These are phyloP conservation scores for Pseudozyma thailandica DNA, from an alignment of 1,284 basidiomycete genomes.

Conservation along the genomic window DNA sequence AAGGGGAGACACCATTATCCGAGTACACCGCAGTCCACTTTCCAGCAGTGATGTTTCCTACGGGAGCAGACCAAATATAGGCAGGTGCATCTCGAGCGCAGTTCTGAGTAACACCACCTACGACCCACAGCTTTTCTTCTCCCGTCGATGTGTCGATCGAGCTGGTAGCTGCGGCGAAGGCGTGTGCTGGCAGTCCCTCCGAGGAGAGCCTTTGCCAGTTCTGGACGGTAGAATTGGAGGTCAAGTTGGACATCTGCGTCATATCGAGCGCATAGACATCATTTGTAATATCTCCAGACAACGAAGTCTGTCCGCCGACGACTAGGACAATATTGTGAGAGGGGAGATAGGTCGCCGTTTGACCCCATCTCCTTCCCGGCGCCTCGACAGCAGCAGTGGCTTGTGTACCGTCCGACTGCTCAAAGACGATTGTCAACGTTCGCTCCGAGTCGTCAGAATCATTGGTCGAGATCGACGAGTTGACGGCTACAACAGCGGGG, in stretches of 20 bases:
- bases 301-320: constrained; percentile 61
- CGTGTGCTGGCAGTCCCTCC: constrained; percentile 41
- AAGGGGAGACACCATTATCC: constrained; percentile 11
- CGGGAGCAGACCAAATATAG: constrained; percentile 41
- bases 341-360: constrained; percentile 35
- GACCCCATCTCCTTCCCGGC: constrained; percentile 31
- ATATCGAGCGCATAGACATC: constrained; percentile 58
- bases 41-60: constrained; percentile 23
- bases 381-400: constrained; percentile 15
- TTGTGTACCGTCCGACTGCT: constrained; percentile 15
- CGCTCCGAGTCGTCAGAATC: not conserved
- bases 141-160: constrained; percentile 15
- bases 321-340: constrained; percentile 50
- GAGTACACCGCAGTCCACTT: constrained; percentile 28
- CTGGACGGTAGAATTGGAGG: constrained; percentile 23
- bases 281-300: constrained; percentile 44
- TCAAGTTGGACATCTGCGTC: constrained; percentile 18
- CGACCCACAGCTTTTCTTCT: constrained; percentile 46
- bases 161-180: constrained; percentile 47
- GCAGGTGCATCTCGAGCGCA: constrained; percentile 50
- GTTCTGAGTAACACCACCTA: constrained; percentile 59
- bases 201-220: constrained; percentile 28
- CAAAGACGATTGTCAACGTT: constrained; percentile 37
- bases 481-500: constrained; percentile 34
- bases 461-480: constrained; percentile 1